Evolutionary conservation across 129 eudicot genomes (phyloP).

Genomic region (Daucus carota): DNA sequence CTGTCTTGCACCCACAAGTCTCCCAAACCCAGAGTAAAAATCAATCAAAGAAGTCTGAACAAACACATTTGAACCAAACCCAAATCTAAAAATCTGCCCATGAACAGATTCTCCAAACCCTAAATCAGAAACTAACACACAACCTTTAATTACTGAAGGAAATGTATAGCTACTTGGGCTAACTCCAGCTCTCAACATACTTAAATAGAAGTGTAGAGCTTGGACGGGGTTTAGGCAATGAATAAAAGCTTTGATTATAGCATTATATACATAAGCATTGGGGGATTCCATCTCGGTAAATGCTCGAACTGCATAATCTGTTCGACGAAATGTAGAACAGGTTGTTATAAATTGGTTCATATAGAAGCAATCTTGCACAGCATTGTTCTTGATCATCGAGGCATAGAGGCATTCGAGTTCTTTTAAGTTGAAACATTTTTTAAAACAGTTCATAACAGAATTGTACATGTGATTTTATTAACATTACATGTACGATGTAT

Average conservation of each 20-base stretch:
- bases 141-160: constrained; percentile 57
- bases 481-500: too few relatives aligned
- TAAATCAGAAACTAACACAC: constrained; percentile 20
- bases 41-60: constrained; percentile 72
- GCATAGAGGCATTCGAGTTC: constrained; percentile 48
- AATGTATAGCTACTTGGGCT: constrained; percentile 64
- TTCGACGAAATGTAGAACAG: constrained; percentile 33
- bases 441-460: constrained; percentile 16
- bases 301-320: constrained; percentile 49
- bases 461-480: too few relatives aligned
- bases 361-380: constrained; percentile 53
- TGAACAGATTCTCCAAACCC: constrained; percentile 56
- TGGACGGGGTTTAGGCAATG: constrained; percentile 38
- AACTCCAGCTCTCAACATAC: constrained; percentile 48
- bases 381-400: constrained; percentile 51
- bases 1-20: constrained; percentile 29
- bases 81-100: constrained; percentile 57
- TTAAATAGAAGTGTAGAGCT: constrained; percentile 38
- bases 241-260: constrained; percentile 57
- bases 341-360: constrained; percentile 60
- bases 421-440: constrained; percentile 36
- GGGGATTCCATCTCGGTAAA: constrained; percentile 50
- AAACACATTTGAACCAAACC: constrained; percentile 44
- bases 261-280: constrained; percentile 65
- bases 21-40: constrained; percentile 52